Evolutionary conservation across 768 basidiomycete species (phyloP).

Genomic region (Tulasnella sp.): DNA sequence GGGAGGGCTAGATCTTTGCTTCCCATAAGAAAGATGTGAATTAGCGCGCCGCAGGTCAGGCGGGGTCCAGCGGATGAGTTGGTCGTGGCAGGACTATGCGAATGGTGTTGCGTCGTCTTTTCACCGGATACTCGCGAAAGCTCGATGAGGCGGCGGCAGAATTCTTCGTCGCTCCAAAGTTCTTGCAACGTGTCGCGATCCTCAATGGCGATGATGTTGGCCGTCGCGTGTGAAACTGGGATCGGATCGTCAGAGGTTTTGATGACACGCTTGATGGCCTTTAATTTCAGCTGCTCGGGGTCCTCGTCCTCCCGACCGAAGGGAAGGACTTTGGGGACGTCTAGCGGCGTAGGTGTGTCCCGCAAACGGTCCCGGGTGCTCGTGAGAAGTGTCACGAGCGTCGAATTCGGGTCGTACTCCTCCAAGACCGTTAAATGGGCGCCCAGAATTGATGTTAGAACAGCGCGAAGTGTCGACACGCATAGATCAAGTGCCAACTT

Average conservation of each 20-base stretch:
- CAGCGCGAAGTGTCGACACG: background rate
- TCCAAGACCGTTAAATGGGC: background rate
- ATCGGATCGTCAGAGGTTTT: background rate
- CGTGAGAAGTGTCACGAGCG: background rate
- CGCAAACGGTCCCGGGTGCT: background rate
- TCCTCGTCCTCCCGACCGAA: background rate
- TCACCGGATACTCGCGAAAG: background rate
- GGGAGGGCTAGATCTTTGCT: background rate
- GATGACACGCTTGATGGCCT: background rate
- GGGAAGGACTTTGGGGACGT: background rate
- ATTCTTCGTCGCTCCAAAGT: background rate
- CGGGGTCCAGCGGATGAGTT: background rate
- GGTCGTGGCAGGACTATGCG: background rate
- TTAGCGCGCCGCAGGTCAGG: background rate
- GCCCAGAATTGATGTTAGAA: background rate
- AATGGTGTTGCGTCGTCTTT: background rate
- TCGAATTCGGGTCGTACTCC: background rate
- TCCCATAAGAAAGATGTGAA: background rate
- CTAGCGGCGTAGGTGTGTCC: background rate
- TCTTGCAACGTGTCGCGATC: background rate
- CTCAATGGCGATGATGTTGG: constrained; percentile 3
- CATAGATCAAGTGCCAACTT: background rate
- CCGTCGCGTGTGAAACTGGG: background rate
- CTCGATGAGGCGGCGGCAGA: background rate
- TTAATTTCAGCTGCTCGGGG: background rate